Conservation (phyloP, 2,329 filamentous ascomycete genomes). For the Cyclaneusma minus region DNA sequence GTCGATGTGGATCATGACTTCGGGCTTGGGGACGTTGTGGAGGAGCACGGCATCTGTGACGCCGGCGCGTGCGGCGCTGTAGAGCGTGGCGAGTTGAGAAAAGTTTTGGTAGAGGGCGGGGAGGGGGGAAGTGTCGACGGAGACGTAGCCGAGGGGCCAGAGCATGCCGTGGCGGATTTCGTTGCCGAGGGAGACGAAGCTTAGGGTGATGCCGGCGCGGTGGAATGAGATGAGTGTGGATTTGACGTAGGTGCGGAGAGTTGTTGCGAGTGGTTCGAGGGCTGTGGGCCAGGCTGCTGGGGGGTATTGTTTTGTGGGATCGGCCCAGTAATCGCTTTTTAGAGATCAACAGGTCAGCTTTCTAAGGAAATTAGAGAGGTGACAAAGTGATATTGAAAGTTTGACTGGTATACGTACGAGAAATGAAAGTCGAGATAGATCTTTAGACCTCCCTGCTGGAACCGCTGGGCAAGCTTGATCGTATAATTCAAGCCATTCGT, state of each 20-base stretch:
- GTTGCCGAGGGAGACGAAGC: constrained; percentile 57
- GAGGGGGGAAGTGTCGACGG: constrained; percentile 20
- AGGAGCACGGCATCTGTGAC: constrained; percentile 43
- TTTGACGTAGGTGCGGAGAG: constrained; percentile 52
- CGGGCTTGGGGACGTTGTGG: constrained; percentile 31
- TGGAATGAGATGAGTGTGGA: constrained; percentile 45
- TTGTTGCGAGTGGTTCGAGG: constrained; percentile 39
- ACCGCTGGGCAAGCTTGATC: constrained; percentile 45
- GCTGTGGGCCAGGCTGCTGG: constrained; percentile 47
- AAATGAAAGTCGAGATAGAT: constrained; percentile 47
- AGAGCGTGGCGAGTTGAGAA: constrained; percentile 43
- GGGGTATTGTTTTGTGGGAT: constrained; percentile 45
- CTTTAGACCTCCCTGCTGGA: constrained; percentile 42
- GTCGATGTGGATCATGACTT: constrained; percentile 61
- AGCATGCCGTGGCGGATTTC: constrained; percentile 54
- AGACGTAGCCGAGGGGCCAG: constrained; percentile 44
- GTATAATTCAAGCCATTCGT: constrained; percentile 57
- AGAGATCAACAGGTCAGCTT: not conserved
- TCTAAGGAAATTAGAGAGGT: not conserved
- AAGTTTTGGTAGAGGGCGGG: constrained; percentile 23
- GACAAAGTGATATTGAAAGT: too few relatives aligned
- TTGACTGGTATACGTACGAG: constrained; percentile 9
- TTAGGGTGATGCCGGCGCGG: constrained; percentile 35
- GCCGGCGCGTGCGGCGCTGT: constrained; percentile 41
- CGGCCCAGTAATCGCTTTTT: constrained; percentile 51